phyloP scores from a whole-genome alignment of 2,329 filamentous ascomycete genomes.

The Hymenoscyphus occultus region DNA sequence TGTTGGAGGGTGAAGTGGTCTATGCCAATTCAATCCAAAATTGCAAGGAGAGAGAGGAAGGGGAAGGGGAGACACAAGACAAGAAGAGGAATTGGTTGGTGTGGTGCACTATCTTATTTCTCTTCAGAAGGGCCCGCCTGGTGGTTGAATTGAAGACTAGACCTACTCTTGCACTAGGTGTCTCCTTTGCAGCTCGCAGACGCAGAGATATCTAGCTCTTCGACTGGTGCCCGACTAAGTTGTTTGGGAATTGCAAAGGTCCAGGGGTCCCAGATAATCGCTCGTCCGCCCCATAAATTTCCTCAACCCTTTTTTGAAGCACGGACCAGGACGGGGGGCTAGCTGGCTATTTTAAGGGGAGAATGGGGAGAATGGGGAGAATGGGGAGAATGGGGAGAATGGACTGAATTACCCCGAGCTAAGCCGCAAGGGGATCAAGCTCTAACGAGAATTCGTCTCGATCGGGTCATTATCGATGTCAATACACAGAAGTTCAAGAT shows the following conservation, averaged over 20 bases:
- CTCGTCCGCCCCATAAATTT: neutral
- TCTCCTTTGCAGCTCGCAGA: neutral
- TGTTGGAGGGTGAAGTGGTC: neutral
- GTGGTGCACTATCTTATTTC: neutral
- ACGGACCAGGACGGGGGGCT: neutral
- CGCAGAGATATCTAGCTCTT: too few species aligned
- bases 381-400: too few species aligned
- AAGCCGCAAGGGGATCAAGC: too few species aligned
- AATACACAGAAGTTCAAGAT: too few species aligned
- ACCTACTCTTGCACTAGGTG: neutral
- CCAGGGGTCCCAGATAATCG: neutral
- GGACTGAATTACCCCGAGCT: too few species aligned
- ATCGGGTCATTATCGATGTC: too few species aligned
- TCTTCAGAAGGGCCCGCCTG: neutral
- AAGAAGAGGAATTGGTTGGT: neutral
- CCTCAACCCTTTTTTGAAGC: neutral
- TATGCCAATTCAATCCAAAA: neutral
- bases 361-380: too few species aligned
- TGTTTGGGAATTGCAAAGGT: too few species aligned
- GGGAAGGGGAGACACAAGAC: neutral
- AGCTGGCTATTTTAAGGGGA: neutral
- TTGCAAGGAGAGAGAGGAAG: neutral
- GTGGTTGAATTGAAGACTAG: too few species aligned
- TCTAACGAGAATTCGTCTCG: too few species aligned
- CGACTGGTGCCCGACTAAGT: too few species aligned